These are phyloP conservation scores for Ogataea nonfermentans DNA, from an alignment of 805 yeast species.

Conservation along the genomic window DNA sequence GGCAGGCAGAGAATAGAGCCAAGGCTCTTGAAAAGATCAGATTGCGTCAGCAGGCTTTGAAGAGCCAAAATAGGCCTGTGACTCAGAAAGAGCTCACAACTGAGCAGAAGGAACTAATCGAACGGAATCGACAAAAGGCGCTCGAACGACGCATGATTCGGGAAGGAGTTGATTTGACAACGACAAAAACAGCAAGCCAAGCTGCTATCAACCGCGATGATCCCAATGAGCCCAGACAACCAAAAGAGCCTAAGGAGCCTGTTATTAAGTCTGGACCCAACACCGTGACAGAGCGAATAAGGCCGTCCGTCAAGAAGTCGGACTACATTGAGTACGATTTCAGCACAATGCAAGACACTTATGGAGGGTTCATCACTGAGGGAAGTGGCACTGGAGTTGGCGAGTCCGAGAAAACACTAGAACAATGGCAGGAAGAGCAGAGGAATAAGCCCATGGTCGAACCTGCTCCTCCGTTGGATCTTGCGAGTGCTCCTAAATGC, in stretches of 20 bases:
- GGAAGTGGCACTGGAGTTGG: conserved; percentile 27
- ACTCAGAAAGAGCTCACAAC: conserved; percentile 32
- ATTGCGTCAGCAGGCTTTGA: conserved; percentile 35
- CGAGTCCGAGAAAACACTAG: conserved; percentile 40
- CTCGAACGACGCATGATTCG: conserved; percentile 34
- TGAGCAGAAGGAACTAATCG: conserved; percentile 50
- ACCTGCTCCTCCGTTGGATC: conserved; percentile 69
- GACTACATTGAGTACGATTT: conserved; percentile 85
- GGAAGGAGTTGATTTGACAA: conserved; percentile 12
- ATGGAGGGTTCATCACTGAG: conserved; percentile 77
- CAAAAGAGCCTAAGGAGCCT: not conserved
- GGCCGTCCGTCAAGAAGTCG: conserved; percentile 52
- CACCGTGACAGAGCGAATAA: conserved; percentile 23
- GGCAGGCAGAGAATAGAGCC: conserved; percentile 58
- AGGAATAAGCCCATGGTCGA: conserved; percentile 42
- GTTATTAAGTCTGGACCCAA: not conserved
- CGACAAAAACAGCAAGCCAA: conserved; percentile 25
- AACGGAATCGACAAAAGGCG: conserved; percentile 54
- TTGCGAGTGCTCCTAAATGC: conserved; percentile 76
- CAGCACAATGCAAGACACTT: conserved; percentile 82
- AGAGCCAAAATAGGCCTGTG: not conserved
- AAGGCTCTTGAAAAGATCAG: conserved; percentile 59
- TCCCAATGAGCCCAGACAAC: conserved; percentile 2
- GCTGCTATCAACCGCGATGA: conserved; percentile 4
- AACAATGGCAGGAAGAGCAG: conserved; percentile 58